phyloP scores from a whole-genome alignment of 2,329 filamentous ascomycete species.

The Hypomyces perniciosus region DNA sequence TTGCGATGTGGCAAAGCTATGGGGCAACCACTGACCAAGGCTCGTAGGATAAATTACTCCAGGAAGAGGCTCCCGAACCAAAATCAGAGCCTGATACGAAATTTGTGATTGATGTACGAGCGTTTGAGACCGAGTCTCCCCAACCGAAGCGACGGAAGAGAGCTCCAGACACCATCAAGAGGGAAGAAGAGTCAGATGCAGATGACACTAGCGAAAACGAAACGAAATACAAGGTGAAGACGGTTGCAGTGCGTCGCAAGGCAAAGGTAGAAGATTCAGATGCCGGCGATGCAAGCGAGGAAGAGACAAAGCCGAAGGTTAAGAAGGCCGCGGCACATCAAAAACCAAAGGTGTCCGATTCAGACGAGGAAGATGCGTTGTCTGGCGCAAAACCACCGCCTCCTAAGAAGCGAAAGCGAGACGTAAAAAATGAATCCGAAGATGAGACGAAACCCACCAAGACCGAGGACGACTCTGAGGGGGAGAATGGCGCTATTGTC shows the following conservation, averaged over 20 bases:
- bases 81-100: slow-evolving; percentile 22
- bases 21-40: slow-evolving; percentile 6
- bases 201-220: slow-evolving; percentile 18
- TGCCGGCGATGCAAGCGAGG: not conserved
- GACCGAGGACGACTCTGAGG: not conserved
- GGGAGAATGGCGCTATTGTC: not conserved
- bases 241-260: slow-evolving; percentile 18
- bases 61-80: slow-evolving; percentile 25
- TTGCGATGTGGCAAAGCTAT: not conserved
- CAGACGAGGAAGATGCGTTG: slow-evolving; percentile 10
- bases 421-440: slow-evolving; percentile 10
- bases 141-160: slow-evolving; percentile 34
- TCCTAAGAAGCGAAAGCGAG: slow-evolving; percentile 11
- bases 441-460: slow-evolving; percentile 7
- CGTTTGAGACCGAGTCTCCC: slow-evolving; percentile 29
- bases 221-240: slow-evolving; percentile 18
- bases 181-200: slow-evolving; percentile 24
- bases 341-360: slow-evolving; percentile 12
- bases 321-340: slow-evolving; percentile 11
- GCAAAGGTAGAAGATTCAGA: not conserved
- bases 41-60: slow-evolving; percentile 29
- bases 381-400: slow-evolving; percentile 1
- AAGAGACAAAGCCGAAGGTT: slow-evolving; percentile 8
- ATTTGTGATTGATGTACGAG: slow-evolving; percentile 28
- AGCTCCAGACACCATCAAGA: slow-evolving; percentile 26